A percentile compares a stretch with the other conserved stretches of the same genome.
Conservation (phyloP, 2,329 filamentous ascomycete species). For the Calonectria multiphialidica region DNA sequence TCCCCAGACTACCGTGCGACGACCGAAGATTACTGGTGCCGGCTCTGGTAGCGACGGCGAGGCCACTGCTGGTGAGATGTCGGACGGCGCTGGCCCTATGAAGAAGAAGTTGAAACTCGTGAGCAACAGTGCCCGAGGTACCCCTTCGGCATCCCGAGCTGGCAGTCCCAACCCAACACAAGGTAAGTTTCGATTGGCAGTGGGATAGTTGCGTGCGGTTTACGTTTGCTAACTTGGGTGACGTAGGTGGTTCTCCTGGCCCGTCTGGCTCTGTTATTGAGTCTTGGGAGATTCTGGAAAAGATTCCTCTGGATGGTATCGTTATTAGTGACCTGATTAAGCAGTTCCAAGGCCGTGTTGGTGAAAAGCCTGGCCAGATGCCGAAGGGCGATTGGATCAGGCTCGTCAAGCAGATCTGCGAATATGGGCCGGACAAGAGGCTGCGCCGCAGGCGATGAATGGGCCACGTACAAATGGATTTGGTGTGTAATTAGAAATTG, state of each 20-base stretch:
- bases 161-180: constrained; percentile 67
- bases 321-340: constrained; percentile 66
- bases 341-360: constrained; percentile 65
- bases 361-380: constrained; percentile 64
- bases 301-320: constrained; percentile 67
- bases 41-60: constrained; percentile 80
- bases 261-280: constrained; percentile 55
- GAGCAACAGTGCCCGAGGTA: constrained; percentile 59
- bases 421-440: constrained; percentile 68
- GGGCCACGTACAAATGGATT: constrained; percentile 3
- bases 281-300: constrained; percentile 65
- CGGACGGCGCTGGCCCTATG: constrained; percentile 63
- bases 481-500: constrained; percentile 7
- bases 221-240: constrained; percentile 23
- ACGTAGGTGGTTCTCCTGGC: constrained; percentile 47
- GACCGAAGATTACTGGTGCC: constrained; percentile 59
- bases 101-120: constrained; percentile 70
- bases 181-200: constrained; percentile 40
- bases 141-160: constrained; percentile 71
- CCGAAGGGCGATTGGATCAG: constrained; percentile 68
- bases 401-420: constrained; percentile 67
- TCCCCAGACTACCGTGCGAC: constrained; percentile 54
- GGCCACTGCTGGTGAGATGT: constrained; percentile 76
- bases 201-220: background rate
- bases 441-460: constrained; percentile 54